Conservation (phyloP, 441 rosid species). For the Adansonia grandidieri region DNA sequence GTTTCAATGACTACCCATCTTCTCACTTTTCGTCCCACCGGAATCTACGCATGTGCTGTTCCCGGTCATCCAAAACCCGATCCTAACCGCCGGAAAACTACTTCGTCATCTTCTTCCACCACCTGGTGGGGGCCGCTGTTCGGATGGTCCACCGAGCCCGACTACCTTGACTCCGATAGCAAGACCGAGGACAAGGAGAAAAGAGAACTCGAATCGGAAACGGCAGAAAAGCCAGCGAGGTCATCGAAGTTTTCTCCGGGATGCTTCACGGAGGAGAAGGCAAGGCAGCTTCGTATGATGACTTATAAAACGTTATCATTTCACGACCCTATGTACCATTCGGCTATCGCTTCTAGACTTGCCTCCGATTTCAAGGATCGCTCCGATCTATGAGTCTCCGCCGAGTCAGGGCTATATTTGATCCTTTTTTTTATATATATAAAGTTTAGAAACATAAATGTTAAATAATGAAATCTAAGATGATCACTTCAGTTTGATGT, state of each 20-base stretch:
- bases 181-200: conserved; percentile 22
- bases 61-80: conserved; percentile 37
- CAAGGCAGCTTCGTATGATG: conserved; percentile 69
- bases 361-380: conserved; percentile 59
- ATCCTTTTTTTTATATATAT: not conserved
- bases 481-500: too few relatives aligned
- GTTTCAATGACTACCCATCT: conserved; percentile 53
- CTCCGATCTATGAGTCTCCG: conserved; percentile 31
- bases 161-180: conserved; percentile 51
- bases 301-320: conserved; percentile 49
- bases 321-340: conserved; percentile 80
- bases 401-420: not conserved
- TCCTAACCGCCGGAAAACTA: conserved; percentile 21
- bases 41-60: conserved; percentile 43
- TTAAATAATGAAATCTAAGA: too few relatives aligned
- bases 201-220: conserved; percentile 21
- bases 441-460: not conserved
- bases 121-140: conserved; percentile 79
- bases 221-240: conserved; percentile 23
- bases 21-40: conserved; percentile 37
- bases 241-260: conserved; percentile 49
- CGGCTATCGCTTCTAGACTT: conserved; percentile 76
- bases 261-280: conserved; percentile 74
- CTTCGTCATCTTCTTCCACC: conserved; percentile 38
- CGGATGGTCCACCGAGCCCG: conserved; percentile 67